A percentile compares a stretch with the other conserved stretches of the same genome.
phyloP scores from a whole-genome alignment of 306 rosid genomes.

The Carpinus viminea region DNA sequence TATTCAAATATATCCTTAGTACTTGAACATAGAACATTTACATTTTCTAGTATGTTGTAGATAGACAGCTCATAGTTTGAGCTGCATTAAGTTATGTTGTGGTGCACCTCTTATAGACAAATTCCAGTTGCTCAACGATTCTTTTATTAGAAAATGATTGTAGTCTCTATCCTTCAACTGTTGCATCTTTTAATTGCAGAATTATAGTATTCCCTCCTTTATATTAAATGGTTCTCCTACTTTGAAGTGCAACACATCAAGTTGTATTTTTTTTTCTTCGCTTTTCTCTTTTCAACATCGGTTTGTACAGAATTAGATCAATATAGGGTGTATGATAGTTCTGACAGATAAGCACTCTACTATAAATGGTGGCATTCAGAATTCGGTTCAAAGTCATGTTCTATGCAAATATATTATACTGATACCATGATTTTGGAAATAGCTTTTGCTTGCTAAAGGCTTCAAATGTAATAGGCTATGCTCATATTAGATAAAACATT shows the following conservation, averaged over 20 bases:
- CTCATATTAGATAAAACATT: not conserved
- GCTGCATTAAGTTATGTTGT: not conserved
- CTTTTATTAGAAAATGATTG: too few species aligned
- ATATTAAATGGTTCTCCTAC: not conserved
- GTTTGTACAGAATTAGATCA: not conserved
- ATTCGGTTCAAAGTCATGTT: slow-evolving; percentile 10
- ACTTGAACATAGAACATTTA: not conserved
- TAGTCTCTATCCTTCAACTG: too few species aligned
- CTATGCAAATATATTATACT: not conserved
- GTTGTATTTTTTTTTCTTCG: not conserved
- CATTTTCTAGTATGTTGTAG: not conserved
- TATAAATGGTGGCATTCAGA: not conserved
- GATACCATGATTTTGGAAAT: not conserved
- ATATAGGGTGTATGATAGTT: not conserved
- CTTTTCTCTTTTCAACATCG: not conserved
- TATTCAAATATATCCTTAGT: not conserved
- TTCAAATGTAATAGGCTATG: not conserved
- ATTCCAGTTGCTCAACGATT: too few species aligned
- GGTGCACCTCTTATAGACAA: not conserved
- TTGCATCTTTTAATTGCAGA: too few species aligned
- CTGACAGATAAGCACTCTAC: not conserved
- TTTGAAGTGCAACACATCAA: not conserved
- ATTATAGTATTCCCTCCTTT: too few species aligned
- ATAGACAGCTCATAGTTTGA: not conserved
- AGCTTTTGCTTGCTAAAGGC: not conserved